Conservation (phyloP, 805 yeast species). For the Saccharomycopsis microspora region DNA sequence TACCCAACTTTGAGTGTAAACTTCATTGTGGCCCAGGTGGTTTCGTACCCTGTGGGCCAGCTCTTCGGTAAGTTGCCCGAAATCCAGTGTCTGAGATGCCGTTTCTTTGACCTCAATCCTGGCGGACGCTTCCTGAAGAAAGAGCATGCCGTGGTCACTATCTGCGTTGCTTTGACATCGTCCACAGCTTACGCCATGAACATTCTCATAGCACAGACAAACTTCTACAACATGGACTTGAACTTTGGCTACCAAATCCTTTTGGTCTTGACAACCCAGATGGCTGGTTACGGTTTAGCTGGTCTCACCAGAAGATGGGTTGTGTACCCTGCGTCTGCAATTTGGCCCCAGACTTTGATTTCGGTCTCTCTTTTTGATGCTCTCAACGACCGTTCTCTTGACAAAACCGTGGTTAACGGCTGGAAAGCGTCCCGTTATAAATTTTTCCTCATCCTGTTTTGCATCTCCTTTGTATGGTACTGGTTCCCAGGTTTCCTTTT, state of each 20-base stretch:
- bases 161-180: slow-evolving; percentile 37
- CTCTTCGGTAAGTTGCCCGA: slow-evolving; percentile 28
- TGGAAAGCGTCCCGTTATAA: slow-evolving; percentile 34
- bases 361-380: slow-evolving; percentile 44
- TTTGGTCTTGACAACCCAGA: slow-evolving; percentile 43
- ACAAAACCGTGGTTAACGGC: slow-evolving; percentile 37
- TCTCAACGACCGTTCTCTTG: slow-evolving; percentile 29
- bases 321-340: slow-evolving; percentile 52
- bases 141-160: slow-evolving; percentile 48
- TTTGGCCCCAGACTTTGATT: slow-evolving; percentile 63
- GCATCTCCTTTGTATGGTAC: slow-evolving; percentile 34
- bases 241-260: slow-evolving; percentile 45
- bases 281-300: slow-evolving; percentile 57
- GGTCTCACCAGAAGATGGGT: slow-evolving; percentile 49
- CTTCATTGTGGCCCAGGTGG: slow-evolving; percentile 43
- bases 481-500: slow-evolving; percentile 55
- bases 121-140: slow-evolving; percentile 40
- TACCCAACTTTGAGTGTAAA: slow-evolving; percentile 41
- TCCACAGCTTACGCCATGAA: slow-evolving; percentile 49
- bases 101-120: slow-evolving; percentile 33
- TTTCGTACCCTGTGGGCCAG: slow-evolving; percentile 49
- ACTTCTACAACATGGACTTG: slow-evolving; percentile 32
- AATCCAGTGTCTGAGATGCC: slow-evolving; percentile 24
- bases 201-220: slow-evolving; percentile 38
- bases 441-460: slow-evolving; percentile 34